Evolutionary conservation across 2,329 filamentous ascomycete genomes (phyloP), one percentile per base, ranked within the genome.

Genomic region (Drechslerella stenobrocha): DNA sequence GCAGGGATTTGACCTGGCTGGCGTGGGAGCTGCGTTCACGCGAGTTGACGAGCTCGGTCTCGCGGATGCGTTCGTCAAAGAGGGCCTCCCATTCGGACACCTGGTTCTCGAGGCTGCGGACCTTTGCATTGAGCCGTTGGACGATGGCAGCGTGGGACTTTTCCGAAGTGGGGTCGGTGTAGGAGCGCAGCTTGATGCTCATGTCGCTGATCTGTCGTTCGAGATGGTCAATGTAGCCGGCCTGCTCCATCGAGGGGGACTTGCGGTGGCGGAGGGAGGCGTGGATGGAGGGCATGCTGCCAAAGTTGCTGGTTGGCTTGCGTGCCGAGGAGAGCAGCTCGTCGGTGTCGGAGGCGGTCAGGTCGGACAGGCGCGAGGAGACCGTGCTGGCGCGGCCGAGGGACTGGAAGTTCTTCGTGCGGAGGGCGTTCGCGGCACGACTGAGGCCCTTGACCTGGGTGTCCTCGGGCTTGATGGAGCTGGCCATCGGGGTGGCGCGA

Each of bases 241-340:
- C 51, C 32, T 69, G 56, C 52, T 63, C 64, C 9, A 69, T 45
- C 45, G 64, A 69, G 40, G 64, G 64, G 20, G 58, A 52, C 40
- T 61, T 69, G 57, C 53, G 53, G 46, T 63, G 58, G 61, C 56
- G 64, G 47, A 69, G 58, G 23, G 64, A 69, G 24, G 64, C 64
- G 42, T 69, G 64, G 42, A 69, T 69, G 22, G 64, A 63, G 6
- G 64, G 58, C 13, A 69, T 40, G 34, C 30, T 57, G 37, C 57
- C 64, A 51, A 67, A 67, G 37, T 53, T 69, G 32, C 57, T 53
- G 5, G 53, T 57, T n/a, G 52, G 44, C 52, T 42, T 55, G 28
- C 64, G 46, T 11, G 46, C 46, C 2, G 18, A 42, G 22, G 57
- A 34, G 7, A 57, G 30, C 15, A 47, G 7, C 26, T 61, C 57